phyloP scores from a whole-genome alignment of 495 filamentous ascomycete genomes.

The Aspergillus sclerotioniger region DNA sequence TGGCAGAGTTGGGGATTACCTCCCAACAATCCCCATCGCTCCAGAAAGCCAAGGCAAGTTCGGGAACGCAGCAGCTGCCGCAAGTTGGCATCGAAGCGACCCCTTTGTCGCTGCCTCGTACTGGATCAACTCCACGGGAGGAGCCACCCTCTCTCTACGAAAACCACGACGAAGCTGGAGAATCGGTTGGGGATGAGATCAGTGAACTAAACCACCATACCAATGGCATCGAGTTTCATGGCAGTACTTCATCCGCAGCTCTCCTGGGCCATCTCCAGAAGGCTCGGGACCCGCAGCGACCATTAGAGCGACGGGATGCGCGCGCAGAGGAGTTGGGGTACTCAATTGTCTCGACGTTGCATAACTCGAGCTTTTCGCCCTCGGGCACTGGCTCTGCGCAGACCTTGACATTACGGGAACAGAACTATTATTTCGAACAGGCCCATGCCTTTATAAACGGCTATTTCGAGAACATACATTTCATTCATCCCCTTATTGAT shows the following conservation, averaged over 20 bases:
- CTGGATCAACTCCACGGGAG: constrained; percentile 26
- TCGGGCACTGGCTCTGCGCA: constrained; percentile 27
- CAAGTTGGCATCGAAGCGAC: constrained; percentile 24
- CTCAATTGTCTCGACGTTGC: constrained; percentile 39
- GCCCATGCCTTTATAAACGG: constrained; percentile 44
- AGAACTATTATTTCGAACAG: constrained; percentile 42
- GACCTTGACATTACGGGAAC: constrained; percentile 23
- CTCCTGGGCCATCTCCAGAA: constrained; percentile 36
- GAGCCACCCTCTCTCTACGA: constrained; percentile 17
- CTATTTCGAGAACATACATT: constrained; percentile 45
- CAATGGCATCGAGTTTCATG: constrained; percentile 41
- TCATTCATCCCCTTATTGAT: constrained; percentile 42
- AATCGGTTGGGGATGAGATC: constrained; percentile 33
- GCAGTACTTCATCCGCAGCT: constrained; percentile 39
- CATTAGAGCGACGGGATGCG: constrained; percentile 16
- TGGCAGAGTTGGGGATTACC: constrained; percentile 22
- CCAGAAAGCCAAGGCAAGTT: constrained; percentile 5
- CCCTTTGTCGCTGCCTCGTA: constrained; percentile 29
- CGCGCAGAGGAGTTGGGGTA: constrained; percentile 13
- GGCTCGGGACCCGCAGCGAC: constrained; percentile 23
- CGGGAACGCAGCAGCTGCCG: constrained; percentile 3
- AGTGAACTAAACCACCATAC: constrained; percentile 41
- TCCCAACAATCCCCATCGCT: constrained; percentile 17
- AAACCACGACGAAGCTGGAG: constrained; percentile 25
- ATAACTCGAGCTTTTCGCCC: constrained; percentile 41